Base-by-base conservation (phyloP, 2,329 filamentous ascomycete species). In the Keithomyces neogunnii region DNA sequence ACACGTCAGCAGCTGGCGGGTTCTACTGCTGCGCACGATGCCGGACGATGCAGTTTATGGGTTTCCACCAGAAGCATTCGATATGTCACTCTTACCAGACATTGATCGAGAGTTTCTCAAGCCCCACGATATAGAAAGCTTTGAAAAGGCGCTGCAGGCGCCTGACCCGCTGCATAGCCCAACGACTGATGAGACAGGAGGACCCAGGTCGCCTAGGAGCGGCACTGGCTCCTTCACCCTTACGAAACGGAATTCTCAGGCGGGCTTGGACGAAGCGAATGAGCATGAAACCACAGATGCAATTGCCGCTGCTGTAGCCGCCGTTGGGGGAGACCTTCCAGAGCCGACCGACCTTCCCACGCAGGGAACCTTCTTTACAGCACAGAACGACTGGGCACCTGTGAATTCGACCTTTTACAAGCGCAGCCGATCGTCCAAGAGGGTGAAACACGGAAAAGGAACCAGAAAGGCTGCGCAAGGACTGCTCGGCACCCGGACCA, bases 361-460 rank as follows among this genome's bases (percentile, higher is more conserved):
- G 2, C 66, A 69, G 52, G 70, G 68, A 39, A 70, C 81, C 47
- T 90, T 91, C 65, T 89, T 97, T 61, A 88, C 89, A 3, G 92
- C 93, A 40, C 82, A 95, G 63, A 95, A 95, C 66, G 93, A 99
- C 73, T 99, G 93, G 93, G 85, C 88, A 13, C 93, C 93, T 0
- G 82, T 97, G 10, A 85, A 87, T 59, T 82, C 92, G 64, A 84
- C 80, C 52, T 77, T 91, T 28, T 64, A 72, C 59, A 47, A 44
- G 11, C 57, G 55, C 48, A 73, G 68, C 62, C 63, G 67, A 62
- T 66, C 60, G 62, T 69, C 55, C 71, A 55, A 60, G 53, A 68
- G 63, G 55, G 40, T 40, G 1, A 46, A 35, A 45, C 48, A 49
- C 26, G 65, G 62, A 59, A 69, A 62, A 52, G 63, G 72, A 38